phyloP scores from a whole-genome alignment of 306 rosid genomes.

The Prunus mira region DNA sequence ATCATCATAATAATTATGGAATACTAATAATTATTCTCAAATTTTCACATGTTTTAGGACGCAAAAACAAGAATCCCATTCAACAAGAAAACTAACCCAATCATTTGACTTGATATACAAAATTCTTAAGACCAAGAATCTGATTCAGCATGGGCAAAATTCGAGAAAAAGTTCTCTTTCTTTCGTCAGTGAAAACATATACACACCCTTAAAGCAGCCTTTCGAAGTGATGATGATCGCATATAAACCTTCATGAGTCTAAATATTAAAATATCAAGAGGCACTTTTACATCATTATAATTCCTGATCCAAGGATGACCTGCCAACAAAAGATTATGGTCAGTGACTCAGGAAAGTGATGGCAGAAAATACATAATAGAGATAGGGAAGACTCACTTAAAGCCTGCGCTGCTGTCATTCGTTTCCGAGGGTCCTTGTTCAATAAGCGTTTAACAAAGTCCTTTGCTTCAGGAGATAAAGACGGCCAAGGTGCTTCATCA shows the following conservation, averaged over 20 bases:
- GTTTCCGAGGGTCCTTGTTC: constrained; percentile 89
- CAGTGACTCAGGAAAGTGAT: constrained; percentile 14
- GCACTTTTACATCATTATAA: constrained; percentile 63
- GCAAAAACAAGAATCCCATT: not conserved
- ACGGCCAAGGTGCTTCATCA: constrained; percentile 96
- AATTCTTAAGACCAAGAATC: constrained; percentile 4
- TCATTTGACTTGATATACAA: constrained; percentile 6
- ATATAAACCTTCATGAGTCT: constrained; percentile 80
- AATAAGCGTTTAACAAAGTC: constrained; percentile 91
- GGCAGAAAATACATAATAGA: constrained; percentile 21
- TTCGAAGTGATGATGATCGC: constrained; percentile 93
- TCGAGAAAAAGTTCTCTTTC: constrained; percentile 1
- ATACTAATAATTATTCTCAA: not conserved
- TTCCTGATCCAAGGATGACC: constrained; percentile 97
- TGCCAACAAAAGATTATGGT: constrained; percentile 43
- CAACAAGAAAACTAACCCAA: constrained; percentile 8
- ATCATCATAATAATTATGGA: not conserved
- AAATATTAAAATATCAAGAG: constrained; percentile 80
- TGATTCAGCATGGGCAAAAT: constrained; percentile 7
- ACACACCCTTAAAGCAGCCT: constrained; percentile 97
- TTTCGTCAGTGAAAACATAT: constrained; percentile 20
- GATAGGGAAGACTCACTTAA: constrained; percentile 56
- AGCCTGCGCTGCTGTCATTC: constrained; percentile 97
- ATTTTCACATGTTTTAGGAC: not conserved
- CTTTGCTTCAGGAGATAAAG: constrained; percentile 76